Evolutionary conservation across 371 early-diverging fungal genomes (phyloP).

Genomic region (Mucor indicus): DNA sequence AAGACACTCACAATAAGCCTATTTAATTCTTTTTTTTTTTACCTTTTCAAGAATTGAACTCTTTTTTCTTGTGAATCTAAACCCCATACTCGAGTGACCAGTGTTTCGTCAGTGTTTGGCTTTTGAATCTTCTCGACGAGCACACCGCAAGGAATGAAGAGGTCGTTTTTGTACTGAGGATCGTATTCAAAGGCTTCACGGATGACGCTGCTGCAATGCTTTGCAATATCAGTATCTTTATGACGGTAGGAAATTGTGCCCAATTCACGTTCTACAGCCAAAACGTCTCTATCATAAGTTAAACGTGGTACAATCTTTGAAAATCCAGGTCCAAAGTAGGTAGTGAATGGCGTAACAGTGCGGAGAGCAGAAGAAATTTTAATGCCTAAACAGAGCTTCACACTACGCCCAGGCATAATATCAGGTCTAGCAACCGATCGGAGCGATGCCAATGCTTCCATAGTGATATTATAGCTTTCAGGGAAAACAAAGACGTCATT

Average conservation of each 20-base stretch:
- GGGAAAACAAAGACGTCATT: constrained; percentile 45
- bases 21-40: too few species aligned
- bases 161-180: constrained; percentile 44
- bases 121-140: constrained; percentile 57
- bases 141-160: constrained; percentile 63
- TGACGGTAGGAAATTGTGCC: constrained; percentile 53
- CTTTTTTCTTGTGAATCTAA: constrained; percentile 55
- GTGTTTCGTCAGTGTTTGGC: constrained; percentile 46
- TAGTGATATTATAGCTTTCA: constrained; percentile 25
- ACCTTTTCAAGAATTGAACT: constrained; percentile 48
- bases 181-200: constrained; percentile 54
- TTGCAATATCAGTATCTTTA: constrained; percentile 61
- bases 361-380: constrained; percentile 73
- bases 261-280: constrained; percentile 53
- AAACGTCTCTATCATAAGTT: constrained; percentile 41
- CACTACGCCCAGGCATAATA: constrained; percentile 33
- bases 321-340: constrained; percentile 65
- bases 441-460: constrained; percentile 63
- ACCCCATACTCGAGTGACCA: constrained; percentile 50
- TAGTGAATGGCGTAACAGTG: constrained; percentile 70
- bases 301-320: constrained; percentile 48
- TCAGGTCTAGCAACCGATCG: constrained; percentile 61
- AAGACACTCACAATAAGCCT: too few species aligned
- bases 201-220: constrained; percentile 66
- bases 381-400: constrained; percentile 69